Base-by-base conservation (phyloP, 2,329 filamentous ascomycete genomes). In the Trichoderma sp. region DNA sequence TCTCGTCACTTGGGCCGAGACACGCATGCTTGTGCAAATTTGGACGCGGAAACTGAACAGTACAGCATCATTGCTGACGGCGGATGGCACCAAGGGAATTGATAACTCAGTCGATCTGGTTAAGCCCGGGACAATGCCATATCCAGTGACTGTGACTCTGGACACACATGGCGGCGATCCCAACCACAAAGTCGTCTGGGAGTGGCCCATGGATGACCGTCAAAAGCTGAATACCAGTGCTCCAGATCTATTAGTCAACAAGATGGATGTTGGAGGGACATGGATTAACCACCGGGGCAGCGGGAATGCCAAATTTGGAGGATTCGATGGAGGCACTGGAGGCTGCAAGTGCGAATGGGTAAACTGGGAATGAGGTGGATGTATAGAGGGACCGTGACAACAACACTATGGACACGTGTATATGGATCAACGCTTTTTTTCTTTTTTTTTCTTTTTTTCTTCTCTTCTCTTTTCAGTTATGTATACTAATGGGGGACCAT, bases 321-420 rank as follows among this genome's bases (percentile, higher is more conserved):
- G 91, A 1, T 88, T 89, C 77, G 91, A 93, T 81, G 91, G 91
- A 27, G 91, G 91, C 50, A 88, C 86, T 1, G 90, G 91, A 18
- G 91, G 91, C 1, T 93, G 91, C 80, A 86, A 84, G 81, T 93
- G 91, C 81, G 85, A 88, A 78, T 93, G 90, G 89, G 85, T 86
- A 74, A 93, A 93, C 76, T 91, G 83, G 83, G 77, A 80, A 18
- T 80, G 77, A 62, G 16, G 35, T 6, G 14, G 65, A 53, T 29
- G 24, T 7, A 21, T 8, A 18, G 21, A 31, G n/a, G 38, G 11
- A 38, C 7, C 7, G 14, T 4, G 33, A 31, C 3, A 4, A 21
- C n/a, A 29, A 35, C 31, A 21, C 27, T 12, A 50, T 27, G 59
- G 14, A 18, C 16, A 29, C 7, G 59, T 27, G 33, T 9, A 29